Evolutionary conservation across 192 early-diverging fungal genomes (phyloP), one percentile per base, ranked within the genome.

Genomic region (Podila clonocystis): DNA sequence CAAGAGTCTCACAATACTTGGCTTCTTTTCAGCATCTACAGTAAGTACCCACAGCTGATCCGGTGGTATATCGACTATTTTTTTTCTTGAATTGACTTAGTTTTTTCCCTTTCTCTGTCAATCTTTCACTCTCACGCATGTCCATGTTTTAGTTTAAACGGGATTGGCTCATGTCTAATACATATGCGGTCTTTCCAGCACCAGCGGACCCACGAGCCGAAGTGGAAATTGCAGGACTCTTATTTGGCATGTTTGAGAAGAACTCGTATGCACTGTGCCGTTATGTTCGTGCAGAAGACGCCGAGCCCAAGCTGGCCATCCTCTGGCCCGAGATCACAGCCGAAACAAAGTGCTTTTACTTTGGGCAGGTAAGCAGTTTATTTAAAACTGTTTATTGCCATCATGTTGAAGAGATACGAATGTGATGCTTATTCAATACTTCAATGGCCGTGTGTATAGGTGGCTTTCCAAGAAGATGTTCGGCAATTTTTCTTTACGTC

Each of bases 381-480:
- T 30, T 15, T 50, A 31, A 11, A 28, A 15, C 52, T 9, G 38
- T 22, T 15, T 26, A 50, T 63, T 48, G 8, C 24, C 64, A 15
- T 15, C 41, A 15, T 15, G 15, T 45, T 45, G 13, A 45, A 45
- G 17, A 17, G 1, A 45, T 45, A 17, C 17, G 41, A 13, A 41
- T 13, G 3, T 17, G 41, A 3, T 45, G 41, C 41, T 15, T 1
- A 45, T 45, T 15, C 41, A 13, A 17, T 45, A 45, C 11, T 45
- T 45, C 41, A 45, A 45, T 45, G 13, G 17, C 15, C 41, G 15
- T 45, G 1, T 45, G 41, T 15, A 24, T 75, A 93, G 89, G 65
- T 93, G 41, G 90, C 92, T 6, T 93, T 91, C 82, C 84, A 75
- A 22, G 91, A 94, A 73, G 92, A 94, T 71, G 67, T 89, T 38